Evolutionary conservation across 2,329 filamentous ascomycete genomes (phyloP).

Genomic region (Microcyclospora pomicola): DNA sequence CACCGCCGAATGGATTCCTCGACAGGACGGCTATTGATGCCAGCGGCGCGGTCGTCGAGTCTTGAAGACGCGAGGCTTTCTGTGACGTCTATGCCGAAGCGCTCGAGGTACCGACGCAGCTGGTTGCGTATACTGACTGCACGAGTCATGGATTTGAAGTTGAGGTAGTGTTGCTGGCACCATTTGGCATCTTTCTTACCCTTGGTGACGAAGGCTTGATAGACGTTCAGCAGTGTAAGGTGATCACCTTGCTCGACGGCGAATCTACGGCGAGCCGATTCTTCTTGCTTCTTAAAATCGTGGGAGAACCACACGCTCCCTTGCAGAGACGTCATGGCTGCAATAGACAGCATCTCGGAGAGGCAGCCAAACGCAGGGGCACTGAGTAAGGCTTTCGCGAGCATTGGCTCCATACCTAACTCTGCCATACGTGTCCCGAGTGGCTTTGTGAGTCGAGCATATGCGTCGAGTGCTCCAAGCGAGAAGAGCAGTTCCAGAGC

Average conservation of each 20-base stretch:
- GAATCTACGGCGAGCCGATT: conserved; percentile 65
- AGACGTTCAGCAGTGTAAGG: conserved; percentile 84
- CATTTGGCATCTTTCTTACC: conserved; percentile 74
- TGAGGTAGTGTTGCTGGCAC: conserved; percentile 75
- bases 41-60: conserved; percentile 24
- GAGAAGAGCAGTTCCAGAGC: conserved; percentile 80
- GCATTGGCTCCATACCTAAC: conserved; percentile 86
- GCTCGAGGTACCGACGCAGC: conserved; percentile 72
- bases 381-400: conserved; percentile 72
- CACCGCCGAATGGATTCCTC: conserved; percentile 70
- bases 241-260: conserved; percentile 91
- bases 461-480: conserved; percentile 72
- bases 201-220: conserved; percentile 70
- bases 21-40: conserved; percentile 23
- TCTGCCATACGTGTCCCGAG: conserved; percentile 88
- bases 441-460: conserved; percentile 79
- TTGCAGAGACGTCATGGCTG: conserved; percentile 82
- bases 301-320: conserved; percentile 72
- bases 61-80: conserved; percentile 39
- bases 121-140: conserved; percentile 80
- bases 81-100: conserved; percentile 59
- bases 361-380: conserved; percentile 64
- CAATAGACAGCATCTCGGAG: conserved; percentile 77
- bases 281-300: conserved; percentile 60
- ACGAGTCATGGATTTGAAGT: conserved; percentile 68